A percentile compares a stretch with the other conserved stretches of the same genome.
Conservation (phyloP, 2,329 filamentous ascomycete species). For the Chlorencoelia australis region DNA sequence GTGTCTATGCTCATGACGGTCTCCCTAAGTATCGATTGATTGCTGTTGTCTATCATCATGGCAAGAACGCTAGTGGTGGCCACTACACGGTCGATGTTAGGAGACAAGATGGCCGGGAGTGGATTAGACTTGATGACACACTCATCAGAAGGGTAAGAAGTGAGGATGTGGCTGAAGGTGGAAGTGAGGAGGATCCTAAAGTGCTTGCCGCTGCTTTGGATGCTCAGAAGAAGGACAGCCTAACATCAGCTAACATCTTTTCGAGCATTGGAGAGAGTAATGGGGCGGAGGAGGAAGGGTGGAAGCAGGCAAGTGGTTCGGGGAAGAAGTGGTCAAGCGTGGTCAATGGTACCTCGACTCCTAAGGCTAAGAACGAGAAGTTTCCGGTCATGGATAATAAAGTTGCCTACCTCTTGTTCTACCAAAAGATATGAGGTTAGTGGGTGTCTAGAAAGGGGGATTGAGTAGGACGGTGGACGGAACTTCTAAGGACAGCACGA, state of each 20-base stretch:
- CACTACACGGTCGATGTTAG: constrained; percentile 98
- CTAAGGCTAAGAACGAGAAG: constrained; percentile 48
- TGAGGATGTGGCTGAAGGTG: constrained; percentile 81
- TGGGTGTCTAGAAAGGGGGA: background rate
- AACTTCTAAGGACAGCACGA: too few species aligned
- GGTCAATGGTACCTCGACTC: constrained; percentile 52
- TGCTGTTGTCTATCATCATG: constrained; percentile 92
- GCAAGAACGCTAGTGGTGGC: constrained; percentile 89
- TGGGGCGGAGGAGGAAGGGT: constrained; percentile 59
- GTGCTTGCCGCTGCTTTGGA: constrained; percentile 56
- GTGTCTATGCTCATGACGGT: constrained; percentile 53
- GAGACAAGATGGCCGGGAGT: constrained; percentile 87
- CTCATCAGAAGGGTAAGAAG: constrained; percentile 73
- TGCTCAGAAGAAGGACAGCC: constrained; percentile 48
- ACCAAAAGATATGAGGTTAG: constrained; percentile 44
- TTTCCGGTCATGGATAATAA: constrained; percentile 75
- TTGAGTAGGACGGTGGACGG: background rate
- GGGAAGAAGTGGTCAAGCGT: constrained; percentile 65
- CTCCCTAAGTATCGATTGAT: constrained; percentile 78
- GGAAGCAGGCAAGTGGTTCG: constrained; percentile 75
- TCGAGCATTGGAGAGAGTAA: constrained; percentile 53
- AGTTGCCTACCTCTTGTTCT: constrained; percentile 94
- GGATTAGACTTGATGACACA: constrained; percentile 94
- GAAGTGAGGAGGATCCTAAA: constrained; percentile 69
- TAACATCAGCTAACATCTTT: constrained; percentile 59